A percentile compares a stretch with the other conserved stretches of the same genome.
Evolutionary conservation across 805 yeast species (phyloP).

Genomic region (Saturnispora silvae): DNA sequence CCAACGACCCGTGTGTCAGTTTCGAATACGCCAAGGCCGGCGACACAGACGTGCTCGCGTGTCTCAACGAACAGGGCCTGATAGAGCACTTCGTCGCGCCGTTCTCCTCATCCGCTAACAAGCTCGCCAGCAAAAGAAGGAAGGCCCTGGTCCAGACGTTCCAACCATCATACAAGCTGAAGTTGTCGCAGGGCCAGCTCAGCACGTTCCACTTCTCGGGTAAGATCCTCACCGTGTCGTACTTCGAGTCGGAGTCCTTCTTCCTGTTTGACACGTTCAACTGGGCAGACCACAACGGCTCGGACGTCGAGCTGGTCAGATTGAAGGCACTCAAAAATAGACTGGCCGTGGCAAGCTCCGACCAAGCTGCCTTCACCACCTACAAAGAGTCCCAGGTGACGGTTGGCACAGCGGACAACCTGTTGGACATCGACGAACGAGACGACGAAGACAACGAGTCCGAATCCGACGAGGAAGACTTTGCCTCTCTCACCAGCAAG

Average conservation of each 20-base stretch:
- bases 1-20: conserved; percentile 49
- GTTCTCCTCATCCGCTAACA: conserved; percentile 13
- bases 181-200: conserved; percentile 26
- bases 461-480: conserved; percentile 31
- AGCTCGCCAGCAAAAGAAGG: conserved; percentile 12
- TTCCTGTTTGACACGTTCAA: conserved; percentile 47
- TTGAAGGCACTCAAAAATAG: conserved; percentile 22
- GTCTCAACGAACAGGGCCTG: conserved; percentile 63
- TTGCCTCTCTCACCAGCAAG: conserved; percentile 42
- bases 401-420: conserved; percentile 38
- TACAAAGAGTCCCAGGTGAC: conserved; percentile 24
- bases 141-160: conserved; percentile 36
- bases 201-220: conserved; percentile 20
- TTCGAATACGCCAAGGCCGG: conserved; percentile 26
- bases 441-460: conserved; percentile 41
- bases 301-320: conserved; percentile 18
- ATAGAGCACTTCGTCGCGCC: conserved; percentile 65
- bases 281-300: conserved; percentile 30
- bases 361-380: conserved; percentile 14
- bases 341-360: conserved; percentile 32
- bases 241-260: conserved; percentile 52
- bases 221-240: conserved; percentile 35
- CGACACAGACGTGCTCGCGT: conserved; percentile 33
- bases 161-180: conserved; percentile 36
- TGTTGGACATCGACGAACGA: conserved; percentile 41